Evolutionary conservation across 768 basidiomycete genomes (phyloP).

Genomic region (Xerocomus brunneocitrinus): DNA sequence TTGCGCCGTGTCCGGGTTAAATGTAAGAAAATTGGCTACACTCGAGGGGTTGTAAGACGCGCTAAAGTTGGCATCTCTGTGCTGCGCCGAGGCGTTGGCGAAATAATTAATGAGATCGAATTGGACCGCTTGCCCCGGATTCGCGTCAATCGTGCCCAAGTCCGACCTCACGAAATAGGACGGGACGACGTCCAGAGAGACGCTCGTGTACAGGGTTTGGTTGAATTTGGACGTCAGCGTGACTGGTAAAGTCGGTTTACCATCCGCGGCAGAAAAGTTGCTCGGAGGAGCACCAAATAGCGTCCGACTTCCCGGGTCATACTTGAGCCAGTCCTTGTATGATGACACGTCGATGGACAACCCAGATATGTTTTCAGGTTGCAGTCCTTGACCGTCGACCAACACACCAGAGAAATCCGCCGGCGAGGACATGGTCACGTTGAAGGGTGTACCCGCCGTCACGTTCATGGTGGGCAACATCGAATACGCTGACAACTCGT

Average conservation of each 20-base stretch:
- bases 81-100: conserved; percentile 40
- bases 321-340: conserved; percentile 55
- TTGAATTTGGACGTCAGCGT: conserved; percentile 60
- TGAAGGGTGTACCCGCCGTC: conserved; percentile 53
- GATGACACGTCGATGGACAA: conserved; percentile 57
- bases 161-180: conserved; percentile 64
- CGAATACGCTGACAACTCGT: conserved; percentile 54
- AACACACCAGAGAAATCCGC: conserved; percentile 60
- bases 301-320: conserved; percentile 50
- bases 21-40: conserved; percentile 48
- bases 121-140: conserved; percentile 45
- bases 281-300: conserved; percentile 64
- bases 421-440: conserved; percentile 47
- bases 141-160: conserved; percentile 53
- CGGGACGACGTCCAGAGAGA: conserved; percentile 62
- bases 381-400: conserved; percentile 57
- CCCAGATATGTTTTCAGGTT: conserved; percentile 51
- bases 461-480: conserved; percentile 67
- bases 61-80: conserved; percentile 48
- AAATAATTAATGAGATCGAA: conserved; percentile 56
- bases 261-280: conserved; percentile 32
- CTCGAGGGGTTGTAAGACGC: conserved; percentile 51
- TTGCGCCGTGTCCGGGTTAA: conserved; percentile 41
- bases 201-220: conserved; percentile 58
- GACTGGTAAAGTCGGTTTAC: conserved; percentile 49